Percentiles rank a stretch among this genome's conserved stretches.
phyloP scores from a whole-genome alignment of 129 eudicot species.

The Dittrichia graveolens region DNA sequence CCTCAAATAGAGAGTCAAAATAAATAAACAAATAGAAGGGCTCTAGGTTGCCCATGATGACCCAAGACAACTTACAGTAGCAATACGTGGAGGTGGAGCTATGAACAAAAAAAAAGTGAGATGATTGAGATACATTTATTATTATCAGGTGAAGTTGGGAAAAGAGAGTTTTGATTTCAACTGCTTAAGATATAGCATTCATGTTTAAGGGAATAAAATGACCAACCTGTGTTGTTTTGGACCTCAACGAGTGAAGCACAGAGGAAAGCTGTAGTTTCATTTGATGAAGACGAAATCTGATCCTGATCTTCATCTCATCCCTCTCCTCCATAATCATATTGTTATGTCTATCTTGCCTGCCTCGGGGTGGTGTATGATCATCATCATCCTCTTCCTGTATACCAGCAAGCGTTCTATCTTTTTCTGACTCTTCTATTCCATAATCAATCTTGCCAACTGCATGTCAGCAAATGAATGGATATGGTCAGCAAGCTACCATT shows the following conservation, averaged over 20 bases:
- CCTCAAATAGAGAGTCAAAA: too few relatives aligned
- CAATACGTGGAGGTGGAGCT: too few relatives aligned
- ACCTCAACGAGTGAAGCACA: constrained; percentile 57
- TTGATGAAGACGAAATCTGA: constrained; percentile 67
- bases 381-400: too few relatives aligned
- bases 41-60: too few relatives aligned
- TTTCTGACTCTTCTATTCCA: constrained; percentile 5
- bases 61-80: too few relatives aligned
- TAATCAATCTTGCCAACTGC: constrained; percentile 73
- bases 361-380: constrained; percentile 12
- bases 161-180: not conserved
- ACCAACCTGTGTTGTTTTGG: constrained; percentile 37
- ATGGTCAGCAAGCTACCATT: not conserved
- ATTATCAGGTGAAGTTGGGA: not conserved
- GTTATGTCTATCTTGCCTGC: not conserved
- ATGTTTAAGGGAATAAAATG: constrained; percentile 2
- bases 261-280: constrained; percentile 69
- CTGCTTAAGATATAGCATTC: not conserved
- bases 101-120: too few relatives aligned
- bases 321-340: not conserved
- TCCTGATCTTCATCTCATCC: not conserved
- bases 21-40: too few relatives aligned
- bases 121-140: too few relatives aligned
- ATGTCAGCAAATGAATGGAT: constrained; percentile 11
- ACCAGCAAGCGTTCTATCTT: constrained; percentile 14